These are phyloP conservation scores for Sarcocystis neurona DNA, from an alignment of 169 alveolate genomes.

Conservation along the genomic window DNA sequence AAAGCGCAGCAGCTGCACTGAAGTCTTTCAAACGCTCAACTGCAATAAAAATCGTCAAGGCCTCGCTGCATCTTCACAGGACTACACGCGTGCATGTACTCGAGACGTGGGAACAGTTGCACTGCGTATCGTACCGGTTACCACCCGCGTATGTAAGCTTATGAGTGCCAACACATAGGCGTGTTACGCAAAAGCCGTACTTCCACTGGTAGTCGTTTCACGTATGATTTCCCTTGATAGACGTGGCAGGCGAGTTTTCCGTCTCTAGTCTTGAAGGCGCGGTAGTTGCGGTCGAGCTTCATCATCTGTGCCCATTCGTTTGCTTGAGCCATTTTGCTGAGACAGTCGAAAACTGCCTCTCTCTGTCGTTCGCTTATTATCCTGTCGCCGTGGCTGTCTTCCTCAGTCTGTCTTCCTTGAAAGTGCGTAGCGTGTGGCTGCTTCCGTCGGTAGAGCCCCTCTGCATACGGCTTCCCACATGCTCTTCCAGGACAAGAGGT, in stretches of 20 bases:
- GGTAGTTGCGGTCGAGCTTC: neutral
- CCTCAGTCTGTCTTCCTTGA: neutral
- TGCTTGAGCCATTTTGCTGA: conserved; percentile 9
- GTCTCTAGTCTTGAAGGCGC: conserved; percentile 30
- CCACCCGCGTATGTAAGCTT: neutral
- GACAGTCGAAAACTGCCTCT: neutral
- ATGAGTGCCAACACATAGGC: neutral
- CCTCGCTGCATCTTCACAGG: too few species aligned
- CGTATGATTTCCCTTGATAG: conserved; percentile 1
- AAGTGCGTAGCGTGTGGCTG: neutral
- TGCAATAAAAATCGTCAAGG: too few species aligned
- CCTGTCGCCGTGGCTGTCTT: conserved; percentile 3
- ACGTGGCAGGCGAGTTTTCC: conserved; percentile 36
- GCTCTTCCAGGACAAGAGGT: too few species aligned
- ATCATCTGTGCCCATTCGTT: conserved; percentile 31
- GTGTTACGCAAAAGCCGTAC: neutral
- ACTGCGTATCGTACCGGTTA: neutral
- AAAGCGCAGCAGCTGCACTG: neutral
- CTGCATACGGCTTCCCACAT: too few species aligned
- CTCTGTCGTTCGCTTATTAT: neutral
- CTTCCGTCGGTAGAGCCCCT: too few species aligned
- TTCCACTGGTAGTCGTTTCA: conserved; percentile 8
- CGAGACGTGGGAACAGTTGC: neutral
- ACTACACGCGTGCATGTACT: too few species aligned
- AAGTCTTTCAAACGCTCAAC: neutral